Evolutionary conservation across 441 rosid genomes (phyloP).

Genomic region (Euphorbia celastroides): DNA sequence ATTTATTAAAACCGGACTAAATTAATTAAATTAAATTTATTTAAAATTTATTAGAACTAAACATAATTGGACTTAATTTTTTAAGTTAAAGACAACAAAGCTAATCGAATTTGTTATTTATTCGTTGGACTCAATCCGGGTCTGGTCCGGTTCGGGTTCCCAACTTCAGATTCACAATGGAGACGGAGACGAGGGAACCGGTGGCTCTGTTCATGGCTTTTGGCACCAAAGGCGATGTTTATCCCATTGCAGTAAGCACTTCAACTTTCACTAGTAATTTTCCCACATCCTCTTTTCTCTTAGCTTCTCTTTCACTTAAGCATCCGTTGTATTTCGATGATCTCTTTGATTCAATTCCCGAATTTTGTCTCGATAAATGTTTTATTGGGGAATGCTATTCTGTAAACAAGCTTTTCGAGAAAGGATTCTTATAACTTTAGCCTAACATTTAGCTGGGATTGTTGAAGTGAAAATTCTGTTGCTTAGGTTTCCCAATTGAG

Average conservation of each 20-base stretch:
- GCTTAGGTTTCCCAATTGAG: background rate
- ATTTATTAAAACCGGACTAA: too few species aligned
- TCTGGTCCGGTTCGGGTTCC: background rate
- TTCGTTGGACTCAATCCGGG: background rate
- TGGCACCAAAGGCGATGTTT: slow-evolving; percentile 88
- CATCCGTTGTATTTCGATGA: background rate
- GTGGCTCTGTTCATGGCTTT: slow-evolving; percentile 80
- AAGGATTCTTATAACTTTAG: background rate
- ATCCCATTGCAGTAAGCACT: slow-evolving; percentile 61
- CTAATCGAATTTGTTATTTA: too few species aligned
- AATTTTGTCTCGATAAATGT: background rate
- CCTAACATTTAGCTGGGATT: too few species aligned
- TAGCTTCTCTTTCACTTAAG: background rate
- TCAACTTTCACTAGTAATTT: background rate
- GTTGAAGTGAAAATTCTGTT: background rate
- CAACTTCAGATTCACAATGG: background rate
- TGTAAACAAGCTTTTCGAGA: background rate
- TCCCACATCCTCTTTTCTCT: background rate
- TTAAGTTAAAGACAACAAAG: too few species aligned
- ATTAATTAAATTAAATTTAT: too few species aligned
- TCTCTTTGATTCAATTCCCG: background rate
- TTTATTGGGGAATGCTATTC: background rate
- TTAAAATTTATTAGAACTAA: too few species aligned
- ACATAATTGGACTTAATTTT: too few species aligned
- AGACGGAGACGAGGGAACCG: slow-evolving; percentile 30